A percentile compares a stretch with the other conserved stretches of the same genome.
Evolutionary conservation across 2,329 filamentous ascomycete genomes (phyloP).

Genomic region (Diaporthe aspalathi): DNA sequence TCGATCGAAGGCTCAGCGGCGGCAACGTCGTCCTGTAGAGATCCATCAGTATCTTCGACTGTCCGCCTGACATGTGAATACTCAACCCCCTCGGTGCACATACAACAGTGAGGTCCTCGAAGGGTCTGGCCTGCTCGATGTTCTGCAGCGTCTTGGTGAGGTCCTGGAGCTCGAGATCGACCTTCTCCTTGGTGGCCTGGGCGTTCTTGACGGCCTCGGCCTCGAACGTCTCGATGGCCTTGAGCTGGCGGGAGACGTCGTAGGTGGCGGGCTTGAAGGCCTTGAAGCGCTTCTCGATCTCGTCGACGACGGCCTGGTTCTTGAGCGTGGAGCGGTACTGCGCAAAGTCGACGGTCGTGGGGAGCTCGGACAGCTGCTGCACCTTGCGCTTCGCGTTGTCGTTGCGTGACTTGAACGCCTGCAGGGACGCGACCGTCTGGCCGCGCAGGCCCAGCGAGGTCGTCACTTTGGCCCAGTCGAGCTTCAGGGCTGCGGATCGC

Average conservation of each 20-base stretch:
- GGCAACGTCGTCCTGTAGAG: slow-evolving; percentile 86
- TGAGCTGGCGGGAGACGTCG: slow-evolving; percentile 93
- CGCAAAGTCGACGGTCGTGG: slow-evolving; percentile 90
- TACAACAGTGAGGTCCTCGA: slow-evolving; percentile 98
- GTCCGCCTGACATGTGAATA: slow-evolving; percentile 31
- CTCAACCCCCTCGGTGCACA: slow-evolving; percentile 56
- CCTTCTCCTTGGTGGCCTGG: slow-evolving; percentile 94
- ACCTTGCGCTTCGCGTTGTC: slow-evolving; percentile 98
- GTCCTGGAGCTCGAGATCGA: slow-evolving; percentile 94
- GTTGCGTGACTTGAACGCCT: slow-evolving; percentile 99
- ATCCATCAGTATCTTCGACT: slow-evolving; percentile 46
- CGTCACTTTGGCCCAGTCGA: slow-evolving; percentile 98
- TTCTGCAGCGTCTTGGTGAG: slow-evolving; percentile 95
- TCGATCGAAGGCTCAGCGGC: slow-evolving; percentile 96
- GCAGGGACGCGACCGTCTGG: slow-evolving; percentile 89
- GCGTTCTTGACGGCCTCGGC: slow-evolving; percentile 96
- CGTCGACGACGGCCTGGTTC: slow-evolving; percentile 94
- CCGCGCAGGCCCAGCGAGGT: slow-evolving; percentile 95
- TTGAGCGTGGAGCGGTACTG: slow-evolving; percentile 93
- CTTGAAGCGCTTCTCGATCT: slow-evolving; percentile 96
- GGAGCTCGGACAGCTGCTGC: slow-evolving; percentile 82
- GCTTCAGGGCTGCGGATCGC: slow-evolving; percentile 98
- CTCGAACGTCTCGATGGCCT: slow-evolving; percentile 98
- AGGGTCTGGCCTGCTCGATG: slow-evolving; percentile 94
- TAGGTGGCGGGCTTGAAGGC: slow-evolving; percentile 93